These are phyloP conservation scores for Colletotrichum aenigma DNA, from an alignment of 2,329 filamentous ascomycete species.

Conservation along the genomic window DNA sequence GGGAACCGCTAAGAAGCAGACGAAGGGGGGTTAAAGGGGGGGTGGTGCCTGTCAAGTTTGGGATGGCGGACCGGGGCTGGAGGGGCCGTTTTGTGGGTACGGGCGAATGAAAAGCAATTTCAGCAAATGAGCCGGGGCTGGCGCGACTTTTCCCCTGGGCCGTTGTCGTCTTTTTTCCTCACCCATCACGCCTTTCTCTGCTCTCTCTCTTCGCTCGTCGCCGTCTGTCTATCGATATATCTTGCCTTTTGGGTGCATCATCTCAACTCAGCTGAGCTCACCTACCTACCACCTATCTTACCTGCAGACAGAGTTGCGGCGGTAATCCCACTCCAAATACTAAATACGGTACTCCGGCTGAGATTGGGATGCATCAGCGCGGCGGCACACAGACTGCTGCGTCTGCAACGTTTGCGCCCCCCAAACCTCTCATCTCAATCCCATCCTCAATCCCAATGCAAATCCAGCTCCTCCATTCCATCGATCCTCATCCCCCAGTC, in stretches of 20 bases:
- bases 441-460: background rate
- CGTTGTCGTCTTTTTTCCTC: background rate
- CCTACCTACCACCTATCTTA: background rate
- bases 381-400: background rate
- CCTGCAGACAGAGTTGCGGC: background rate
- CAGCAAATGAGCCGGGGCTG: slow-evolving; percentile 20
- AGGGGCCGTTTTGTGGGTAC: slow-evolving; percentile 6
- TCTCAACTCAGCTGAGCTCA: background rate
- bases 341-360: background rate
- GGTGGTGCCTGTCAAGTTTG: slow-evolving; percentile 15
- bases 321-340: background rate
- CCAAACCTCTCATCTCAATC: background rate
- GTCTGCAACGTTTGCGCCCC: background rate
- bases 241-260: background rate
- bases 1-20: background rate
- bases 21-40: background rate
- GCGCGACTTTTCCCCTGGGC: slow-evolving; percentile 11
- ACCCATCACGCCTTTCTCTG: background rate
- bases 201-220: background rate
- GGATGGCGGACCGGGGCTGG: slow-evolving; percentile 6
- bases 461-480: background rate
- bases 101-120: slow-evolving; percentile 24
- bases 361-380: background rate
- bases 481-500: background rate
- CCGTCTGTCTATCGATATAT: background rate